Evolutionary conservation across 805 yeast species (phyloP).

Genomic region (Myxozyma lipomycoides): DNA sequence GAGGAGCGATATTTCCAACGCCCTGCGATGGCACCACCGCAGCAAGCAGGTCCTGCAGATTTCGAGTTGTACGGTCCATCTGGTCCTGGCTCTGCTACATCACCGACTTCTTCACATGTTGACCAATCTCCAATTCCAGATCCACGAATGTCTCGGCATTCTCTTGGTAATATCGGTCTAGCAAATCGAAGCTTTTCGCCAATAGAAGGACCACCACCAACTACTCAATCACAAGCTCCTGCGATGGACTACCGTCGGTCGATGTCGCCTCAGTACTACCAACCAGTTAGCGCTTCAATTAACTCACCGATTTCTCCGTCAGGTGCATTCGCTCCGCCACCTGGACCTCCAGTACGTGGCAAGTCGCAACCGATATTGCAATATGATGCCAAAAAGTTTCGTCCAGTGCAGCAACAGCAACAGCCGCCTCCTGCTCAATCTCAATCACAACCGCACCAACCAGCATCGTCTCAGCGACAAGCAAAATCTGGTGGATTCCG

Average conservation of each 20-base stretch:
- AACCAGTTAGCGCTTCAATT: neutral
- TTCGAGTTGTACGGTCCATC: neutral
- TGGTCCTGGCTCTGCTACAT: neutral
- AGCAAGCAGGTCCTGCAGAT: neutral
- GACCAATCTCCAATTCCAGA: neutral
- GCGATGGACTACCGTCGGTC: slow-evolving; percentile 9
- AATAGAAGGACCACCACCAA: neutral
- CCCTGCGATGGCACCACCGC: neutral
- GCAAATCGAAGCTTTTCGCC: neutral
- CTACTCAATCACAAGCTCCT: neutral
- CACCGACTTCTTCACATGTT: neutral
- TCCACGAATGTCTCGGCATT: neutral
- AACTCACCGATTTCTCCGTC: neutral
- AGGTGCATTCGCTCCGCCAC: neutral
- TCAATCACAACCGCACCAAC: neutral
- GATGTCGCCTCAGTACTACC: slow-evolving; percentile 7
- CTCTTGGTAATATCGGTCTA: neutral
- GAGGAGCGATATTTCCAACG: slow-evolving; percentile 1
- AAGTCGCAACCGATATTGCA: slow-evolving; percentile 2
- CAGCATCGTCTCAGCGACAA: neutral
- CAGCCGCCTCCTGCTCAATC: slow-evolving; percentile 7
- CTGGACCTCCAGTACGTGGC: neutral
- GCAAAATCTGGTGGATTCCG: slow-evolving; percentile 1
- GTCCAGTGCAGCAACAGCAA: slow-evolving; percentile 6
- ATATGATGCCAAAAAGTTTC: slow-evolving; percentile 9